These are phyloP conservation scores for Mesotaenium endlicherianum DNA, from an alignment of 139 green algal genomes.

Conservation along the genomic window DNA sequence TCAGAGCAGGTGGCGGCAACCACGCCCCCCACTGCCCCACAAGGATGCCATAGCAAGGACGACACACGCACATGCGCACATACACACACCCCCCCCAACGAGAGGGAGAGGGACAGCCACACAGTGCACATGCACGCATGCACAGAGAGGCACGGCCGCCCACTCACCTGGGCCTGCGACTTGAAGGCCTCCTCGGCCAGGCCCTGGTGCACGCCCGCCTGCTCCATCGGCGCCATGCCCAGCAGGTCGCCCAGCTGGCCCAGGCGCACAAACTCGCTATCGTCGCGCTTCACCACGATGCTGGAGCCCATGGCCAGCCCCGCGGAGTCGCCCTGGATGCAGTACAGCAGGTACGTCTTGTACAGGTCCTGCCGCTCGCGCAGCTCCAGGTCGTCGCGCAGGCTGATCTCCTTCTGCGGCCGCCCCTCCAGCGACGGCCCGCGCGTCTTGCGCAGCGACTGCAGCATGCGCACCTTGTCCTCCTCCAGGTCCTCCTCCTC, in stretches of 20 bases:
- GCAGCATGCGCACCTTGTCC: conserved; percentile 34
- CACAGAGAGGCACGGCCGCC: too few species aligned
- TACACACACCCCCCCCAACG: too few species aligned
- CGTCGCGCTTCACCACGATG: conserved; percentile 71
- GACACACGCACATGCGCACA: too few species aligned
- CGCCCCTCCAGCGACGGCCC: conserved; percentile 37
- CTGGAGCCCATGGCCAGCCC: conserved; percentile 84
- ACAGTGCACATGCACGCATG: too few species aligned
- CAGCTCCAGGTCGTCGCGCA: conserved; percentile 78
- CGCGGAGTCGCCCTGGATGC: conserved; percentile 77
- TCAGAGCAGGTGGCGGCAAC: too few species aligned
- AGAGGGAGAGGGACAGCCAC: too few species aligned
- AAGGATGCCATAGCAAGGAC: too few species aligned
- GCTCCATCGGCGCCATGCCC: conserved; percentile 69
- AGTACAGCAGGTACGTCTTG: conserved; percentile 88
- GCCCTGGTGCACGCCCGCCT: conserved; percentile 67
- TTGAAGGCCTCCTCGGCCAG: conserved; percentile 83
- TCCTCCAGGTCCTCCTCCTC: conserved; percentile 47
- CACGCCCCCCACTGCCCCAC: too few species aligned
- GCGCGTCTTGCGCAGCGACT: conserved; percentile 35
- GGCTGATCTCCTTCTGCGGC: conserved; percentile 91
- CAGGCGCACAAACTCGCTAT: conserved; percentile 78
- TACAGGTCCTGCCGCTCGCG: conserved; percentile 83
- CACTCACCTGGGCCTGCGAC: conserved; percentile 48
- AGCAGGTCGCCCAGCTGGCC: conserved; percentile 81